phyloP scores from a whole-genome alignment of 208 protist species.

The Naegleria gruberi region DNA sequence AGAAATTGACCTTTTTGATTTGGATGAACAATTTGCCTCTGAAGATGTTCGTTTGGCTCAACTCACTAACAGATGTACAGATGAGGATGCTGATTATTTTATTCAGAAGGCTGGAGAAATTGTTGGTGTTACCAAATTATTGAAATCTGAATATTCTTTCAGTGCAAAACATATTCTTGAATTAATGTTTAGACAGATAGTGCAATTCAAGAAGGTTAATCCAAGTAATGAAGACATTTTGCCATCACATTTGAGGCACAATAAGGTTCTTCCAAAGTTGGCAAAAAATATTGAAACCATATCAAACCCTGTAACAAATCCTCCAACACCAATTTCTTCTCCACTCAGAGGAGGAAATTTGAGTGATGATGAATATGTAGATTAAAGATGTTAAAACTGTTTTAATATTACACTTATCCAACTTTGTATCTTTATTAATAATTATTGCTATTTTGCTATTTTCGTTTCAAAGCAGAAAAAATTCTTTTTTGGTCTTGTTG shows the following conservation, averaged over 20 bases:
- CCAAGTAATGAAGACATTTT: not conserved
- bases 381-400: too few relatives aligned
- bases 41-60: constrained; percentile 82
- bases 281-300: not conserved
- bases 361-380: too few relatives aligned
- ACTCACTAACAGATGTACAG: constrained; percentile 85
- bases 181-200: constrained; percentile 80
- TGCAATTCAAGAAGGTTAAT: constrained; percentile 69
- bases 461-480: too few relatives aligned
- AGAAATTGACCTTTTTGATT: constrained; percentile 87
- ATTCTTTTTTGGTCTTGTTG: too few relatives aligned
- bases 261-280: not conserved
- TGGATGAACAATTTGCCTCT: constrained; percentile 89
- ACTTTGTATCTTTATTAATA: too few relatives aligned
- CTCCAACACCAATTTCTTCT: not conserved
- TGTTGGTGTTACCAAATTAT: constrained; percentile 78
- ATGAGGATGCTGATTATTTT: constrained; percentile 82
- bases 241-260: not conserved
- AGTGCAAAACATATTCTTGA: constrained; percentile 64
- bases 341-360: not conserved
- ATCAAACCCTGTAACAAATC: not conserved
- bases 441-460: too few relatives aligned
- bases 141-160: constrained; percentile 65
- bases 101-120: constrained; percentile 81
- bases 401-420: too few relatives aligned